Evolutionary conservation across 176 grass and related monocot genomes (phyloP).

Genomic region (Carex myosuroides): DNA sequence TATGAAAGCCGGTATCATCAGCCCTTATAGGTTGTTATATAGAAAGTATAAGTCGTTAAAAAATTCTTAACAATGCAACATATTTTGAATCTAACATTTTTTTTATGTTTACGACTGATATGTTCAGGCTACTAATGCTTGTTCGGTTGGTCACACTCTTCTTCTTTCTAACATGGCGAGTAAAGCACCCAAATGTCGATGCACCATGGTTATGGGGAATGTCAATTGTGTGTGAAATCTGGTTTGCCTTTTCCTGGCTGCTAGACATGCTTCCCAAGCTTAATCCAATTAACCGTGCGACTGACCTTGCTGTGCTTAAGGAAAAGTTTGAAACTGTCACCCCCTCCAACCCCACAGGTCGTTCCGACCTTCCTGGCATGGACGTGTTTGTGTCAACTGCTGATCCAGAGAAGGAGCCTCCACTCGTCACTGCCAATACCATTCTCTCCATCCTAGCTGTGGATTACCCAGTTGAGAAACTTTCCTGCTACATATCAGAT

Average conservation of each 20-base stretch:
- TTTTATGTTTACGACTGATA: background rate
- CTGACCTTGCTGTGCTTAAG: conserved; percentile 65
- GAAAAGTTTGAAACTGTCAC: conserved; percentile 83
- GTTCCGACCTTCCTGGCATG: conserved; percentile 78
- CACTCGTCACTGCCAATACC: conserved; percentile 85
- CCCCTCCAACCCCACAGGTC: conserved; percentile 61
- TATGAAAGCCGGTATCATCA: conserved; percentile 82
- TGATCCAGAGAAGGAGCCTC: conserved; percentile 92
- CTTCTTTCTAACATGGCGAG: conserved; percentile 81
- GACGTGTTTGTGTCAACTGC: conserved; percentile 95
- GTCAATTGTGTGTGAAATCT: conserved; percentile 97
- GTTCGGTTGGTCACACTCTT: conserved; percentile 61
- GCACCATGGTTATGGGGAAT: conserved; percentile 92
- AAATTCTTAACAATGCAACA: background rate
- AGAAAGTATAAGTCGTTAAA: background rate
- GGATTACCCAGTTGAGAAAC: conserved; percentile 91
- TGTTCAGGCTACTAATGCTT: conserved; percentile 55
- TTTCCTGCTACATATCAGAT: conserved; percentile 88
- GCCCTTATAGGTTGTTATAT: conserved; percentile 53
- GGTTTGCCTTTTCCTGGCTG: conserved; percentile 98
- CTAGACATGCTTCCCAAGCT: conserved; percentile 89
- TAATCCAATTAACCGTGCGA: conserved; percentile 73
- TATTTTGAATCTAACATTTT: background rate
- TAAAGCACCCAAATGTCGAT: conserved; percentile 81
- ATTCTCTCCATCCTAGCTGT: conserved; percentile 84